These are phyloP conservation scores for Calocybe gangraenosa DNA, from an alignment of 768 basidiomycete genomes.

Conservation along the genomic window DNA sequence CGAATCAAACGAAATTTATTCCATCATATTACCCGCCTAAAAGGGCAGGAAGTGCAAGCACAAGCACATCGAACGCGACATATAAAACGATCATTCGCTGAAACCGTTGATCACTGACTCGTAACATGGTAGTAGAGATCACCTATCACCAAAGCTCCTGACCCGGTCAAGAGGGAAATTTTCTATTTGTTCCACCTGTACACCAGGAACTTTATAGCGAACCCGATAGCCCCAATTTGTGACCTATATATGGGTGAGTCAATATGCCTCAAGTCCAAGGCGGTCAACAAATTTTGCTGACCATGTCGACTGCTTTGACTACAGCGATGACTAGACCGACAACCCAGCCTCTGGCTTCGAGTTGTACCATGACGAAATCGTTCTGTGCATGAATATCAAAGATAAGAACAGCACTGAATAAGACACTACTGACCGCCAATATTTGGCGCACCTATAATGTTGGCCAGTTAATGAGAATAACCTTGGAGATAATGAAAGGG, in stretches of 20 bases:
- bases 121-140: no score
- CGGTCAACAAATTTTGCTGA: neutral
- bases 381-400: conserved; percentile 5
- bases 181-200: neutral
- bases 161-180: conserved; percentile 8
- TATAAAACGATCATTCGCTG: no score
- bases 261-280: no score
- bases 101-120: no score
- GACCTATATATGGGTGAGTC: neutral
- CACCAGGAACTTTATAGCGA: conserved; percentile 1
- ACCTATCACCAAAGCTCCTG: neutral
- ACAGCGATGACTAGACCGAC: conserved; percentile 8
- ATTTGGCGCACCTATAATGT: neutral
- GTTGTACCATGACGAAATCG: conserved; percentile 5
- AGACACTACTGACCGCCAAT: neutral
- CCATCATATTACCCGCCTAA: no score
- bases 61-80: no score
- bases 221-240: conserved; percentile 13
- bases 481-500: neutral
- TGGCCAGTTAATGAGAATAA: neutral
- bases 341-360: conserved; percentile 11
- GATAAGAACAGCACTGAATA: neutral
- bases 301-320: conserved; percentile 6
- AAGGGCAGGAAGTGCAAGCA: no score
- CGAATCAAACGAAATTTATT: no score